Conservation (phyloP, 2,329 filamentous ascomycete genomes). For the Venturia nashicola region DNA sequence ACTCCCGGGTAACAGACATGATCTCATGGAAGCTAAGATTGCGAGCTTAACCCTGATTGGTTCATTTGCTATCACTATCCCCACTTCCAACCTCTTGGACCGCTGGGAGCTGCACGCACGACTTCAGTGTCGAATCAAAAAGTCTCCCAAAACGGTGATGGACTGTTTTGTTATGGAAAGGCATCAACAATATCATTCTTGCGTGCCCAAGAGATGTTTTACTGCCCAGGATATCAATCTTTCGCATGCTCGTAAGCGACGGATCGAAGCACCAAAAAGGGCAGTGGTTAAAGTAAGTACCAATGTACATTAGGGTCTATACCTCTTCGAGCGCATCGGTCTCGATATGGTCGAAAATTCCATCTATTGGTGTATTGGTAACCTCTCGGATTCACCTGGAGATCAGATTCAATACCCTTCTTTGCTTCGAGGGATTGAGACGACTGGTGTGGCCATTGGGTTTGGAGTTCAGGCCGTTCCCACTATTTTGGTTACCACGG, state of each 20-base stretch:
- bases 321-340: slow-evolving; percentile 47
- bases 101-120: no score
- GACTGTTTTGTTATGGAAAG: no score
- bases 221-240: no score
- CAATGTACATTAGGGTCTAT: slow-evolving; percentile 54
- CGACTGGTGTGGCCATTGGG: slow-evolving; percentile 50
- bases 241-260: no score
- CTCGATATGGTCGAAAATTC: slow-evolving; percentile 63
- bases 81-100: slow-evolving; percentile 25
- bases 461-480: slow-evolving; percentile 31
- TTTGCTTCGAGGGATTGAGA: slow-evolving; percentile 57
- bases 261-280: no score
- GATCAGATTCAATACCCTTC: slow-evolving; percentile 58
- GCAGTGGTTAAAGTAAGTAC: slow-evolving; percentile 36
- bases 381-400: slow-evolving; percentile 47
- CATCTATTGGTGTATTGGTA: slow-evolving; percentile 59
- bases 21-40: background rate
- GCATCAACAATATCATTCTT: no score
- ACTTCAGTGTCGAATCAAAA: no score
- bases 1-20: background rate
- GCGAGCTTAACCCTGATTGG: background rate
- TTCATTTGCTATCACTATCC: background rate
- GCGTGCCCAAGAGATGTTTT: no score
- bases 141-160: no score
- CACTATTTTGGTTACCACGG: slow-evolving; percentile 30